Percentiles rank a stretch among this genome's conserved stretches.
phyloP scores from a whole-genome alignment of 352 stramenopile species.

The Phytophthora hibernalis region DNA sequence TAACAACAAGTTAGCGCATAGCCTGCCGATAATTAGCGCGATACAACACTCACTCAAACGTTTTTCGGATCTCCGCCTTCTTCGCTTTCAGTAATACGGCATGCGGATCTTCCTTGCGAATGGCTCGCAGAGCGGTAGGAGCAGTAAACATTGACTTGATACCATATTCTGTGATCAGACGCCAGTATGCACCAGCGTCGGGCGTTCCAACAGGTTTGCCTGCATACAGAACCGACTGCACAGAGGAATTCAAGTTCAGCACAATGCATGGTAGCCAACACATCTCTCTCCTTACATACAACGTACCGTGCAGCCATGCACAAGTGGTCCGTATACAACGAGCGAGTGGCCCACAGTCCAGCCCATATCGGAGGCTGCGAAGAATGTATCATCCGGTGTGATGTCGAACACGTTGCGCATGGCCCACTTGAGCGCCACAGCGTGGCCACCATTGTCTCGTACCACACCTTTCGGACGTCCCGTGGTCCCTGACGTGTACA shows the following conservation, averaged over 20 bases:
- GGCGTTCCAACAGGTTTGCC: slow-evolving; percentile 90
- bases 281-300: not conserved
- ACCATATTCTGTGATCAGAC: slow-evolving; percentile 83
- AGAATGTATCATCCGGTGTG: slow-evolving; percentile 81
- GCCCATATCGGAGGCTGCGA: slow-evolving; percentile 88
- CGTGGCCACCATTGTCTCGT: slow-evolving; percentile 78
- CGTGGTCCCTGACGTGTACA: slow-evolving; percentile 85
- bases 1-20: not conserved
- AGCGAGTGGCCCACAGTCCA: slow-evolving; percentile 92
- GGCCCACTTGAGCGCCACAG: slow-evolving; percentile 88
- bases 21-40: not conserved
- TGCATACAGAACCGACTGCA: slow-evolving; percentile 89
- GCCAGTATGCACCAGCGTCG: slow-evolving; percentile 89
- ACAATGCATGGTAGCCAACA: not conserved
- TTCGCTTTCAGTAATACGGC: slow-evolving; percentile 55
- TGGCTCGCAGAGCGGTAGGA: slow-evolving; percentile 90
- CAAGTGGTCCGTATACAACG: slow-evolving; percentile 89
- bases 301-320: slow-evolving; percentile 80
- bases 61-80: slow-evolving; percentile 55
- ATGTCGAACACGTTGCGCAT: slow-evolving; percentile 86
- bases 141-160: slow-evolving; percentile 92
- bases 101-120: slow-evolving; percentile 87
- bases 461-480: slow-evolving; percentile 82
- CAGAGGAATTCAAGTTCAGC: slow-evolving; percentile 1
- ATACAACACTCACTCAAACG: slow-evolving; percentile 54